Conservation (phyloP, 495 filamentous ascomycete species). For the Cercophora newfieldiana region DNA sequence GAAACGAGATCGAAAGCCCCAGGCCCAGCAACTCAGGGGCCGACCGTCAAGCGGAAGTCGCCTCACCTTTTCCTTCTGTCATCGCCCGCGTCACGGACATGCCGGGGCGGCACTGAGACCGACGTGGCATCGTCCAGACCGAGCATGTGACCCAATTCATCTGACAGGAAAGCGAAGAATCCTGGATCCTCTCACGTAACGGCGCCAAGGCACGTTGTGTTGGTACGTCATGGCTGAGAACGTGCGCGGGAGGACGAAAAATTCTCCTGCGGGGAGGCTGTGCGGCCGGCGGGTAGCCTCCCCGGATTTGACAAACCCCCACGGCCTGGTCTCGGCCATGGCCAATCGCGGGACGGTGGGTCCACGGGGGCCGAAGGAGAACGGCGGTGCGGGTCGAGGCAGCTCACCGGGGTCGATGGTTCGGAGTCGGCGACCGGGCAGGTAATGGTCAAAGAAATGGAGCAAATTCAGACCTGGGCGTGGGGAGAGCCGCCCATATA, state of each 20-base stretch:
- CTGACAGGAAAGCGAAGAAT: background rate
- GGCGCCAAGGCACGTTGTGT: background rate
- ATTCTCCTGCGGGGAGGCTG: background rate
- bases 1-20: background rate
- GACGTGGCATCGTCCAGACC: background rate
- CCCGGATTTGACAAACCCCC: background rate
- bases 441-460: background rate
- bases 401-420: background rate
- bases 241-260: background rate
- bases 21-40: background rate
- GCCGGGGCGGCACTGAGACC: background rate
- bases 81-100: background rate
- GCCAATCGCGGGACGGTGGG: background rate
- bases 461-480: background rate
- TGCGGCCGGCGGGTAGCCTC: background rate
- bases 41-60: background rate
- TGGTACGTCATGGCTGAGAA: background rate
- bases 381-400: background rate
- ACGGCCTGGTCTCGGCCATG: background rate
- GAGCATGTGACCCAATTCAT: background rate
- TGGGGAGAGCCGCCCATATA: background rate
- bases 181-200: background rate
- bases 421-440: background rate
- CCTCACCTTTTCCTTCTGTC: background rate
- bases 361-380: background rate